phyloP scores from a whole-genome alignment of 257 asterid species.

The Ilex asprella region DNA sequence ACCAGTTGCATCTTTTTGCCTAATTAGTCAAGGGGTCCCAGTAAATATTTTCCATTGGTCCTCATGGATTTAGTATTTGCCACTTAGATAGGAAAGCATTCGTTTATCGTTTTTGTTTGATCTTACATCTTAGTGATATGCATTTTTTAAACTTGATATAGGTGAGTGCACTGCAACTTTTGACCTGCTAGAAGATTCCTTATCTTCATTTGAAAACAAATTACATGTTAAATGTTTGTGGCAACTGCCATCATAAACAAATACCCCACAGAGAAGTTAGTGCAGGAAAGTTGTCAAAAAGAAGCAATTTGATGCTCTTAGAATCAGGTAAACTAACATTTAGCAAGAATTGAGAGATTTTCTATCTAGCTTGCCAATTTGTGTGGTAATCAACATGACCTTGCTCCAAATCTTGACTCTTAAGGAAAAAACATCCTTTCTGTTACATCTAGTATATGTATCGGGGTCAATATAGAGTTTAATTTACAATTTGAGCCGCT shows the following conservation, averaged over 20 bases:
- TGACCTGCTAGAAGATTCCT: background rate
- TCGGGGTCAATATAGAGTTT: background rate
- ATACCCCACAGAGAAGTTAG: background rate
- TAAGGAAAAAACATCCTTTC: background rate
- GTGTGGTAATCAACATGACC: no score
- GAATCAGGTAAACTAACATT: background rate
- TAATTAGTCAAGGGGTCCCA: background rate
- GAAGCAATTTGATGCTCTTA: background rate
- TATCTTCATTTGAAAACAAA: background rate
- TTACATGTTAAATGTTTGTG: background rate
- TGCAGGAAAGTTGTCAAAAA: background rate
- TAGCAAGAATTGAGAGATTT: background rate
- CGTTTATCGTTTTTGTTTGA: background rate
- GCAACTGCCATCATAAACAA: background rate
- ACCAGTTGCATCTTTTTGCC: background rate
- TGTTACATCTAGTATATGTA: background rate
- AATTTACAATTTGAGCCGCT: background rate
- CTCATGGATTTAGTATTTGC: background rate
- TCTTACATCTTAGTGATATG: background rate
- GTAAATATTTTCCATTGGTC: background rate
- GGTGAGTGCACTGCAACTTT: background rate
- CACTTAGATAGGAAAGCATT: background rate
- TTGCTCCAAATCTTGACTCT: background rate
- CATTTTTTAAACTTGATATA: background rate
- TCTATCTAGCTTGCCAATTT: no score